These are phyloP conservation scores for Zea luxurians DNA, from an alignment of 176 grass and related monocot genomes.

Conservation along the genomic window DNA sequence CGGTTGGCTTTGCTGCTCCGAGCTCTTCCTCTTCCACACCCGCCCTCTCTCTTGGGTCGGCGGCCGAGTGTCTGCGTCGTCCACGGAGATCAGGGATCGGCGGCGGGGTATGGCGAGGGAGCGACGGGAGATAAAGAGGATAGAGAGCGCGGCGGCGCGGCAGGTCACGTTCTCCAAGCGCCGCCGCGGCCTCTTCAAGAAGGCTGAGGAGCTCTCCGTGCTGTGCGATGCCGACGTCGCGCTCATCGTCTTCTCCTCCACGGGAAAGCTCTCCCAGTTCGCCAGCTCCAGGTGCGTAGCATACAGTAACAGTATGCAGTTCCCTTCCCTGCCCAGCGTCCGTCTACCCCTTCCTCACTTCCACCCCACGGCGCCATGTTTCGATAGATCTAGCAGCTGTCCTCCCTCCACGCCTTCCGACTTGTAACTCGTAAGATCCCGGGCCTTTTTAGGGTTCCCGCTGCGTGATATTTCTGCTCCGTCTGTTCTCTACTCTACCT, in stretches of 20 bases:
- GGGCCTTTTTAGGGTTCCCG: conserved; percentile 28
- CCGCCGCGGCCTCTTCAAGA: conserved; percentile 92
- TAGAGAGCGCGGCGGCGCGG: conserved; percentile 82
- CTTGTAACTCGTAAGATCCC: conserved; percentile 30
- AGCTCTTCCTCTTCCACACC: neutral
- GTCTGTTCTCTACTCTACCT: too few relatives aligned
- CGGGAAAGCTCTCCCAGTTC: conserved; percentile 85
- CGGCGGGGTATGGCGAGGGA: conserved; percentile 64
- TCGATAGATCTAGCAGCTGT: conserved; percentile 40
- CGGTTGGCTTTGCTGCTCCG: neutral
- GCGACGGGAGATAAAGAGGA: conserved; percentile 78
- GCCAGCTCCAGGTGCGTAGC: conserved; percentile 67
- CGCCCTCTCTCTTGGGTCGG: neutral
- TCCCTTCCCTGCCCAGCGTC: neutral
- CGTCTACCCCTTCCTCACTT: neutral
- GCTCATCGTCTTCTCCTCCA: conserved; percentile 91
- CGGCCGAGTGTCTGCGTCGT: neutral
- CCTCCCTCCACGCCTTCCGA: neutral
- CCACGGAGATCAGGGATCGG: neutral
- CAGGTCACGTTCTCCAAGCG: conserved; percentile 98
- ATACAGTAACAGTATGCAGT: too few relatives aligned
- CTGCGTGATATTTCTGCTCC: neutral
- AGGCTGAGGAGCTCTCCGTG: conserved; percentile 88
- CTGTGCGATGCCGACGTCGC: conserved; percentile 91
- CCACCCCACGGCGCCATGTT: neutral